Evolutionary conservation across 345 rosid genomes (phyloP), one percentile per base, ranked within the genome.

Genomic region (Triadica sebifera): DNA sequence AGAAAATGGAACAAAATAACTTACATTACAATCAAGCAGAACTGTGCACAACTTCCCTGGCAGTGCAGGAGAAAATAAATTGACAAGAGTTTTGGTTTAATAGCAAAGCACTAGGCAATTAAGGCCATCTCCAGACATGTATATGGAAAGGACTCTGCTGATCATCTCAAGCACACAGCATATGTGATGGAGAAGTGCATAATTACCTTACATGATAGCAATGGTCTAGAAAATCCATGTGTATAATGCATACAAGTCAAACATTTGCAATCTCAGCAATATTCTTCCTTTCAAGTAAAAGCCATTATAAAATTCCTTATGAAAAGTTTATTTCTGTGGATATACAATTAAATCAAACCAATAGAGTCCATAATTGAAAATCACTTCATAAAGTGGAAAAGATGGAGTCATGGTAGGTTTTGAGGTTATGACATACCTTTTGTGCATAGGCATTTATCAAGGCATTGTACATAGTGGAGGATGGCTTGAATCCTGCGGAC

Each of bases 401-500:
- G 25, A 38, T 59, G 52, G n/a, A 83, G 25, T 68, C 57, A 47
- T 41, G 16, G 24, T 7, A 53, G 74, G 57, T 63, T 24, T 46
- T 69, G 49, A 74, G 73, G 68, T 67, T 63, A 59, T 57, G 47
- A 65, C 75, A n/a, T 89, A 93, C 99, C 94, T 86, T 93, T 76
- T 89, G 98, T 69, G 99, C 98, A 75, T 95, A 95, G 51, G 98
- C 99, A 80, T 95, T 93, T 84, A 95, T 90, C 78, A 95, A 85
- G 0, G 99, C 99, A 82, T 95, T 93, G 79, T 91, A 95, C 97
- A 91, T 90, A 25, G 99, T 88, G 7, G 93, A 85, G 17, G 94
- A 88, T 51, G 98, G 99, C 66, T 79, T 87, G 74, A 91, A 72
- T 51, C 98, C 97, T 5, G 84, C 83, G 53, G 91, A 78, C 76